Conservation (phyloP, 768 basidiomycete species). For the Hericium alpestre region DNA sequence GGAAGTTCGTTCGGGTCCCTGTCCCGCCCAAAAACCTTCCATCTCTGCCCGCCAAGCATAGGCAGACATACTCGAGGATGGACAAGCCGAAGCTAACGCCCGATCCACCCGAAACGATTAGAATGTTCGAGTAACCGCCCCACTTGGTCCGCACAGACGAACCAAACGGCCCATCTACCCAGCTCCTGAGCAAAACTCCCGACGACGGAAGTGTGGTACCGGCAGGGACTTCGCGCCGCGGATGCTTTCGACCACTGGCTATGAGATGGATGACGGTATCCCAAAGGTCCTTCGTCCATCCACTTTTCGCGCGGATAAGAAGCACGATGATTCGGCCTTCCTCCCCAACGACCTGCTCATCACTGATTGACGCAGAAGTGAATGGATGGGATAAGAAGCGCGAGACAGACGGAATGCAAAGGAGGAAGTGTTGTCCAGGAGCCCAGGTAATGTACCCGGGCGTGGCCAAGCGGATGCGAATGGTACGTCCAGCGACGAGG, state of each 20-base stretch:
- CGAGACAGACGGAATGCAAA: constrained; percentile 57
- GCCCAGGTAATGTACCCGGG: constrained; percentile 52
- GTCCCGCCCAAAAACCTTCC: constrained; percentile 37
- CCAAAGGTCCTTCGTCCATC: constrained; percentile 63
- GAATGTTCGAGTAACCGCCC: constrained; percentile 44
- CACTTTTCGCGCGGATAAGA: constrained; percentile 57
- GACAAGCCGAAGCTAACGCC: constrained; percentile 66
- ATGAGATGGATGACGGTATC: constrained; percentile 33
- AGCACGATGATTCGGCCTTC: constrained; percentile 50
- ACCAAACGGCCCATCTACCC: constrained; percentile 63
- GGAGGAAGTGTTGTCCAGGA: constrained; percentile 70
- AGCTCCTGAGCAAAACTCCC: constrained; percentile 45
- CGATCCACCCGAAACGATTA: constrained; percentile 63
- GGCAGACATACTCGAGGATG: constrained; percentile 52
- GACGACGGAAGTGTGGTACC: constrained; percentile 25
- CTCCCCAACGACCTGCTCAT: constrained; percentile 32
- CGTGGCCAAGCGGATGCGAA: constrained; percentile 56
- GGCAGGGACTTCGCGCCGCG: constrained; percentile 21
- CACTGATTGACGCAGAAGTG: constrained; percentile 54
- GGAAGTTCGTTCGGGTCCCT: constrained; percentile 15
- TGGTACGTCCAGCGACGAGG: constrained; percentile 56
- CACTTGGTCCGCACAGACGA: constrained; percentile 50
- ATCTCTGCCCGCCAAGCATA: constrained; percentile 46
- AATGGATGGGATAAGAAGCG: constrained; percentile 61
- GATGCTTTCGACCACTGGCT: constrained; percentile 19